Base-by-base conservation (phyloP, 305 asterid species). In the Caryopteris hybrid region DNA sequence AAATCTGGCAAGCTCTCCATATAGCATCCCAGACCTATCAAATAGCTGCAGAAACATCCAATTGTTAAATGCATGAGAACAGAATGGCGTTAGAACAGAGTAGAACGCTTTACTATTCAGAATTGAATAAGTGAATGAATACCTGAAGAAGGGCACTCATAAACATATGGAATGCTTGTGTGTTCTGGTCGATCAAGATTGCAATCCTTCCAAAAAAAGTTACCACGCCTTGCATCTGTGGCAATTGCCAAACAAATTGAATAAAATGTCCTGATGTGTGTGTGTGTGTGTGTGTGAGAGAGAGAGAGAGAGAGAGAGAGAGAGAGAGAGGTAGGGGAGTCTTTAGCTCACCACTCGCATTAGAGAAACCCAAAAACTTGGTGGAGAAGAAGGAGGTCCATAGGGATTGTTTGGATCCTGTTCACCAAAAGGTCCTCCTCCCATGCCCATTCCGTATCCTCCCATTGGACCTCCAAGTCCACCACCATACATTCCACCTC, bases 121-220 rank as follows among this genome's bases (percentile, higher is more conserved):
- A 38, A 50, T 17, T 38, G 22, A 64, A 63, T 34, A 46, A 61
- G 54, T 17, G 8, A 20, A 51, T 13, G n/a, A 17, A 33, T 83
- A 94, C 99, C 99, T 91, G 98, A 76, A 94, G 97, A 74, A 94
- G 93, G 75, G 98, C 96, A 11, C 81, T 34, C 93, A 91, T 89
- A 75, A 94, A 91, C 99, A 91, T 81, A 72, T 94, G 99, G 78
- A 94, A 91, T 12, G 99, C 99, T 78, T 94, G 98, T 42, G 98
- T 89, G 66, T 94, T 94, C 77, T 94, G 99, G 88, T 94, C 98
- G n/a, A 89, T 86, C 85, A 91, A 67, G 74, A 94, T 82, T 48
- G 98, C 89, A 56, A 94, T 27, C 41, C 99, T 86, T 52, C 98
- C 98, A 55, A 91, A 94, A 84, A 91, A 94, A 70, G 65, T 88